Percentiles rank a stretch among this genome's conserved stretches.
Evolutionary conservation across 805 yeast genomes (phyloP).

Genomic region (Candida vaughaniae): DNA sequence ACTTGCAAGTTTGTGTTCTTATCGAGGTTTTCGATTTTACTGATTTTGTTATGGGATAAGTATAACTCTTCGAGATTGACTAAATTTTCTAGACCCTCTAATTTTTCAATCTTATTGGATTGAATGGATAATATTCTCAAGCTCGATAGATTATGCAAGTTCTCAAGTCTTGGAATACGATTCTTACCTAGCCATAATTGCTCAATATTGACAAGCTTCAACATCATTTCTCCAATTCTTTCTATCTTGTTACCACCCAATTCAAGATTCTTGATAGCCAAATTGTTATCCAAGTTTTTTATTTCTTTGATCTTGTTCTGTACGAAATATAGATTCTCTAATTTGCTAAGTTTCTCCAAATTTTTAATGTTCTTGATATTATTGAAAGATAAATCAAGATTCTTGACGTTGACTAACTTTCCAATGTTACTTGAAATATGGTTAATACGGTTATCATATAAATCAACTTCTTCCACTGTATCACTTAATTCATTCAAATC

Average conservation of each 20-base stretch:
- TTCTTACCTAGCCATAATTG: constrained; percentile 95
- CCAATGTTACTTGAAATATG: constrained; percentile 76
- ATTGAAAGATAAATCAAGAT: constrained; percentile 84
- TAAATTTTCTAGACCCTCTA: constrained; percentile 79
- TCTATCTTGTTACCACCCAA: constrained; percentile 85
- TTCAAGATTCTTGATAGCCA: constrained; percentile 67
- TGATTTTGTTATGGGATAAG: constrained; percentile 79
- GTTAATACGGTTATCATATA: constrained; percentile 87
- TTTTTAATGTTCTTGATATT: constrained; percentile 84
- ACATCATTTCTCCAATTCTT: constrained; percentile 54
- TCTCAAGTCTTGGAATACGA: constrained; percentile 62
- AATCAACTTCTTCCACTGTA: constrained; percentile 72
- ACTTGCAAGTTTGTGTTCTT: constrained; percentile 64
- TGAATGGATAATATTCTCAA: constrained; percentile 83
- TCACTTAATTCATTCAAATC: constrained; percentile 49
- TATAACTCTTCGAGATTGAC: constrained; percentile 80
- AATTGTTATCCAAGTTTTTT: constrained; percentile 58
- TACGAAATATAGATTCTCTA: constrained; percentile 77
- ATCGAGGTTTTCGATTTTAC: constrained; percentile 74
- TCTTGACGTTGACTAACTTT: constrained; percentile 54
- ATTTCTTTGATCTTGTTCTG: constrained; percentile 82
- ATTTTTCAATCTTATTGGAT: constrained; percentile 71
- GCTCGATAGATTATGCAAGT: constrained; percentile 56
- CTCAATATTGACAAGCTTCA: constrained; percentile 53
- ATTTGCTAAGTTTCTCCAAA: constrained; percentile 55